Evolutionary conservation across 2,329 filamentous ascomycete genomes (phyloP), one percentile per base, ranked within the genome.

Genomic region (Podosphaera leucotricha): DNA sequence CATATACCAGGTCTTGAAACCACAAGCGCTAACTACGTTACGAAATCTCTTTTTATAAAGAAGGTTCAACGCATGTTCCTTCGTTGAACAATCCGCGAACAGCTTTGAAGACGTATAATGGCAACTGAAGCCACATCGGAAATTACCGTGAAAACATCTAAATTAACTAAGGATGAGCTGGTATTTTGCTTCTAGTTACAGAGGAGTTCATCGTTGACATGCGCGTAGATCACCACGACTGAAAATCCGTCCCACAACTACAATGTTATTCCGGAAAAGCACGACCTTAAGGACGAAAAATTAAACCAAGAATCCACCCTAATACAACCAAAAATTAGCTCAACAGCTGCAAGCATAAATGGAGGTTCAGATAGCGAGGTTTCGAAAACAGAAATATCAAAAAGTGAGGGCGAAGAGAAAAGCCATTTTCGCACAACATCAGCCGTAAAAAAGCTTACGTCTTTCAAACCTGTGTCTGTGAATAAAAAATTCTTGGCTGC

Each of bases 381-480:
- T 52, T 76, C 75, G 48, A 72, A 72, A 54, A 56, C 66, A 47
- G 70, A 70, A 54, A 60, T 62, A 50, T 59, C 66, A 46, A 70
- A 70, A 57, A 60, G 60, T 48, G 69, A 70, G 48, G 68, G 71
- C 57, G 71, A 66, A 46, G 67, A 70, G 46, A 73, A 70, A 53
- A 66, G 67, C 41, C 72, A 82, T 57, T 62, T 63, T 48, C 73
- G 72, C 46, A 65, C 65, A 7, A 64, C 66, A 50, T 68, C 77
- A 48, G 55, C 75, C 2, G 65, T 75, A 49, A 85, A 81, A 67
- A 87, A 83, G 60, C 75, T 77, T 18, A 64, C 76, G 16, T 77
- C 75, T 11, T 90, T 92, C 67, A 92, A 90, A 61, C 73, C 82
- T 16, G 79, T 90, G 41, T 86, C 80, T 4, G 80, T 87, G 52